Evolutionary conservation across 116 monocot genomes (phyloP).

Genomic region (Thalassia testudinum): DNA sequence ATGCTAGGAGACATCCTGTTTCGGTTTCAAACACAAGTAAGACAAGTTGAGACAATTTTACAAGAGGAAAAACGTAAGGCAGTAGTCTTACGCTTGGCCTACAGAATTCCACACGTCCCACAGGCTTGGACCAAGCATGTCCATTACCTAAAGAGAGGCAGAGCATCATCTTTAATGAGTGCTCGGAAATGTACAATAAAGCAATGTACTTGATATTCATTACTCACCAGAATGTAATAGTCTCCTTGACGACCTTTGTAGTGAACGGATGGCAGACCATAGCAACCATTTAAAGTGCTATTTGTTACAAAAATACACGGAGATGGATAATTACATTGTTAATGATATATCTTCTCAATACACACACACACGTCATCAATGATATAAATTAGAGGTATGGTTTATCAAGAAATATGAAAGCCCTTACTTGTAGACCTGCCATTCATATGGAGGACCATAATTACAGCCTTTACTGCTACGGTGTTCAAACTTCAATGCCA

Average conservation of each 20-base stretch:
- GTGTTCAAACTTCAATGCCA: conserved; percentile 91
- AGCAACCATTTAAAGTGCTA: conserved; percentile 87
- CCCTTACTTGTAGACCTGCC: conserved; percentile 96
- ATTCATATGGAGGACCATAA: conserved; percentile 91
- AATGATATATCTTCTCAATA: too few species aligned
- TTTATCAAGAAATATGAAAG: conserved; percentile 2
- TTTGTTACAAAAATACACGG: conserved; percentile 1
- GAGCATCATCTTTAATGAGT: background rate
- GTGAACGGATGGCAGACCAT: conserved; percentile 92
- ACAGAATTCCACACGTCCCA: conserved; percentile 99
- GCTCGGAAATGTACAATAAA: background rate
- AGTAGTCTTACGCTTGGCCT: conserved; percentile 63
- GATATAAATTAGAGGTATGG: too few species aligned
- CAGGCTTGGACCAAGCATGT: conserved; percentile 97
- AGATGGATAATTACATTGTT: background rate
- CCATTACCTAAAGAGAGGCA: conserved; percentile 70
- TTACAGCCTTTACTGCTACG: conserved; percentile 94
- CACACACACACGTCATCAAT: too few species aligned
- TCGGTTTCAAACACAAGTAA: background rate
- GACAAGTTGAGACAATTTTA: too few species aligned
- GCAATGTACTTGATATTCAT: background rate
- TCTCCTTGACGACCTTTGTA: conserved; percentile 95
- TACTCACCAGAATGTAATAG: conserved; percentile 78
- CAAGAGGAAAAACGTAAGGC: conserved; percentile 2
- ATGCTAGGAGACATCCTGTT: conserved; percentile 86